phyloP scores from a whole-genome alignment of 2,329 filamentous ascomycete genomes.

The Beauveria medogensis region DNA sequence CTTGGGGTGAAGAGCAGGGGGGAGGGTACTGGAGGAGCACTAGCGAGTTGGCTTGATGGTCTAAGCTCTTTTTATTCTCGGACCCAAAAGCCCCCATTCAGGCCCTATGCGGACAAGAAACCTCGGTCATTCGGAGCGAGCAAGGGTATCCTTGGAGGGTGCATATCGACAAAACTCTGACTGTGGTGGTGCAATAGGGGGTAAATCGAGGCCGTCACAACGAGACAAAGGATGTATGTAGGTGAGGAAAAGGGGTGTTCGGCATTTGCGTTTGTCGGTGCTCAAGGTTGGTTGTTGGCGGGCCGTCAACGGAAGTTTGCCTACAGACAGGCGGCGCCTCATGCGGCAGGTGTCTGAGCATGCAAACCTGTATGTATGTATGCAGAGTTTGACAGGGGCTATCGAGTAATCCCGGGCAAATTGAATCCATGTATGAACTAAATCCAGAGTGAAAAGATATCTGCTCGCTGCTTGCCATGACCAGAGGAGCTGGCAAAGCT shows the following conservation, averaged over 20 bases:
- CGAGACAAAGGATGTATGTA: neutral
- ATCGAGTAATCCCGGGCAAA: too few species aligned
- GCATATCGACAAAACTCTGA: neutral
- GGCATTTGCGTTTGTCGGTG: neutral
- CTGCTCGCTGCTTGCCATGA: too few species aligned
- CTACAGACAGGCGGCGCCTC: neutral
- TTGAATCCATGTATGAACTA: too few species aligned
- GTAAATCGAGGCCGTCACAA: neutral
- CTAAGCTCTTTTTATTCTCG: conserved; percentile 1
- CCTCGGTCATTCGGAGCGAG: neutral
- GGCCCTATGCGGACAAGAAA: neutral
- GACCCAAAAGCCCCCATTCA: neutral
- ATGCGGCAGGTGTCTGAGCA: too few species aligned
- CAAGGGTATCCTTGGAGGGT: neutral
- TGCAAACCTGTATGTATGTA: too few species aligned
- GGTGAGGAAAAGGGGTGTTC: neutral
- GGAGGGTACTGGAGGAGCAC: neutral
- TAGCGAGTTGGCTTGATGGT: neutral
- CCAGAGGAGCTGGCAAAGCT: neutral
- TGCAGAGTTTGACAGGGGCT: too few species aligned
- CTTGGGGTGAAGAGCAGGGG: neutral
- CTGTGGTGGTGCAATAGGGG: neutral
- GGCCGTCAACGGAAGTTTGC: neutral
- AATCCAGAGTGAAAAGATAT: too few species aligned
- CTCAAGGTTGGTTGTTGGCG: neutral